Conservation (phyloP, 164 flowering plant genomes). For the Aristolochia contorta region DNA sequence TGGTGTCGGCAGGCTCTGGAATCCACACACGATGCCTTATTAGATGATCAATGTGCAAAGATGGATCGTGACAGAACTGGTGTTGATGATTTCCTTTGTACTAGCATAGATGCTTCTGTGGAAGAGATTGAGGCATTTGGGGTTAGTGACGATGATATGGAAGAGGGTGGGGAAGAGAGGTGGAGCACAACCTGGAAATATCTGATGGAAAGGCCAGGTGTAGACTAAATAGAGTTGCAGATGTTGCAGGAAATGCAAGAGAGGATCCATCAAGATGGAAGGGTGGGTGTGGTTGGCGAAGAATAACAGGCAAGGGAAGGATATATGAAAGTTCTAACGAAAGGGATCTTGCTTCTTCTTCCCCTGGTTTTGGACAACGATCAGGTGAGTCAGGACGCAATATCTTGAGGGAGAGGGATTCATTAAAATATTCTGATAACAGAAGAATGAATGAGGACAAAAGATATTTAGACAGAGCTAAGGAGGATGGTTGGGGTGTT, state of each 20-base stretch:
- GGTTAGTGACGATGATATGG: conserved; percentile 25
- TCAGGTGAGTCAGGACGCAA: conserved; percentile 34
- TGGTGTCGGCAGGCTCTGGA: conserved; percentile 51
- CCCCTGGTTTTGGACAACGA: conserved; percentile 50
- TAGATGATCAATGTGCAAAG: conserved; percentile 33
- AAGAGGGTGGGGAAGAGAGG: conserved; percentile 31
- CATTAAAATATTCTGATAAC: conserved; percentile 29
- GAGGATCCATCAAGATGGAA: conserved; percentile 59
- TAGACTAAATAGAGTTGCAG: conserved; percentile 32
- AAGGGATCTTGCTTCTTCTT: conserved; percentile 30
- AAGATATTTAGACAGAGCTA: conserved; percentile 22
- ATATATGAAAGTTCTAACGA: conserved; percentile 48
- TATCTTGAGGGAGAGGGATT: conserved; percentile 38
- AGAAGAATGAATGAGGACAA: conserved; percentile 32
- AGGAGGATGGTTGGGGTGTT: conserved; percentile 26
- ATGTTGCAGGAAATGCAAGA: conserved; percentile 50
- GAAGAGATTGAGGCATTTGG: conserved; percentile 33
- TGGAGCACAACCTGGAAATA: conserved; percentile 32
- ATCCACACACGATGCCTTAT: conserved; percentile 30
- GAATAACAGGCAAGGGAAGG: conserved; percentile 55
- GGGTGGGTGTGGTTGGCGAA: conserved; percentile 38
- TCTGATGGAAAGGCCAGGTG: conserved; percentile 43
- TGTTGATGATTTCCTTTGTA: conserved; percentile 2
- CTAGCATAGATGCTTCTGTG: conserved; percentile 19
- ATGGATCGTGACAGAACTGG: conserved; percentile 40